phyloP scores from a whole-genome alignment of 345 rosid genomes.

The Rhodamnia rubescens region DNA sequence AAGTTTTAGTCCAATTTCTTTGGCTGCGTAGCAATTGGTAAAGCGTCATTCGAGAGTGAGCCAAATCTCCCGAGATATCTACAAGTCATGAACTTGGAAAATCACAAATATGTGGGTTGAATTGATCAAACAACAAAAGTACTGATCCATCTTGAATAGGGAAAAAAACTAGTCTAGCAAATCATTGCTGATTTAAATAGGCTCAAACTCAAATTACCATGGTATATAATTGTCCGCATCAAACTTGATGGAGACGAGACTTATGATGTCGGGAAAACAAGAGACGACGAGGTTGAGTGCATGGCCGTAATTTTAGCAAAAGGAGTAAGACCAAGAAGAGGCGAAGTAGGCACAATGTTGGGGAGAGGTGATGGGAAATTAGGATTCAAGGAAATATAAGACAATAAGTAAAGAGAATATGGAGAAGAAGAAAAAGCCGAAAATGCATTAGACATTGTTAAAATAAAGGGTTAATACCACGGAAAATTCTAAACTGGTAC shows the following conservation, averaged over 20 bases:
- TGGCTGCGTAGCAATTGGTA: background rate
- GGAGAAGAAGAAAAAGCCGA: background rate
- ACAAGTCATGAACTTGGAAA: background rate
- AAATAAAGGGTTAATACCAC: too few species aligned
- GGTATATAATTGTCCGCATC: background rate
- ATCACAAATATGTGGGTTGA: background rate
- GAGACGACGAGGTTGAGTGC: background rate
- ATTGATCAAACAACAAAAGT: background rate
- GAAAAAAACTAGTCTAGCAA: background rate
- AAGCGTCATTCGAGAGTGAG: background rate
- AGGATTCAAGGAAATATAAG: background rate
- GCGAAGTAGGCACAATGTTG: background rate
- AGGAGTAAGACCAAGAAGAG: background rate
- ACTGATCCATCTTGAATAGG: background rate
- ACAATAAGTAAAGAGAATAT: background rate
- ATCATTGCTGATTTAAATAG: background rate
- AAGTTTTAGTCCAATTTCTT: background rate
- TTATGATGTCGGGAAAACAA: background rate
- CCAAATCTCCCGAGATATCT: background rate
- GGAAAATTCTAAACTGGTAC: too few species aligned
- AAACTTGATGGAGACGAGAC: background rate
- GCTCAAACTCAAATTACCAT: background rate
- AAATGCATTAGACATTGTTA: background rate
- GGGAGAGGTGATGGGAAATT: background rate
- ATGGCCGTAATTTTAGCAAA: background rate